Percentiles rank a stretch among this genome's conserved stretches.
Conservation (phyloP, 2,329 filamentous ascomycete genomes). For the Tothia fuscella region DNA sequence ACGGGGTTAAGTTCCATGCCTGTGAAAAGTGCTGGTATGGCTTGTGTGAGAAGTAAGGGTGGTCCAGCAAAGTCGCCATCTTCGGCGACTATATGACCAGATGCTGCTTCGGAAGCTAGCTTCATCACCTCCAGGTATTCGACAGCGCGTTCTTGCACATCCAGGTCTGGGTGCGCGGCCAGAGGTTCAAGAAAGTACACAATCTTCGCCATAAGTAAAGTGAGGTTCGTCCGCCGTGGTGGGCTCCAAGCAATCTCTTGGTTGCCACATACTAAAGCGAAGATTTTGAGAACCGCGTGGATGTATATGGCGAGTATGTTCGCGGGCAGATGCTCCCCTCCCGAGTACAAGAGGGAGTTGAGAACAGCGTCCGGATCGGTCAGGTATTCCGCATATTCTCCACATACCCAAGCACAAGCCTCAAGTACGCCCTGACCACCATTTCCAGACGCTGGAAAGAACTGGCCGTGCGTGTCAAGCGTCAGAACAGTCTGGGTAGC, state of each 20-base stretch:
- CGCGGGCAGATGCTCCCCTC: conserved; percentile 44
- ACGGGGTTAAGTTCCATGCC: conserved; percentile 90
- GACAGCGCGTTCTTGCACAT: conserved; percentile 89
- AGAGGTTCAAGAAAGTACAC: conserved; percentile 72
- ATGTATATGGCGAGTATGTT: conserved; percentile 66
- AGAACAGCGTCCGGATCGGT: conserved; percentile 59
- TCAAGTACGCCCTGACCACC: conserved; percentile 54
- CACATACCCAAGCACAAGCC: conserved; percentile 72
- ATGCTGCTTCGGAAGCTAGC: conserved; percentile 69
- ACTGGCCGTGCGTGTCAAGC: conserved; percentile 45
- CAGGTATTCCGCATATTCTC: conserved; percentile 72
- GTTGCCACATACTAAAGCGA: conserved; percentile 57
- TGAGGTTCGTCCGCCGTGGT: conserved; percentile 60
- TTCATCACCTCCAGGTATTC: conserved; percentile 86
- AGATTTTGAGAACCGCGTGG: conserved; percentile 77
- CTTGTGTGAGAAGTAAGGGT: conserved; percentile 77
- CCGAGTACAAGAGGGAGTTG: conserved; percentile 59
- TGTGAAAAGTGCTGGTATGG: conserved; percentile 75
- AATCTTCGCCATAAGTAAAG: conserved; percentile 68
- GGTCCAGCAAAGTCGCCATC: conserved; percentile 61
- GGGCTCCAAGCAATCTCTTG: conserved; percentile 56
- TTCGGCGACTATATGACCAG: conserved; percentile 49
- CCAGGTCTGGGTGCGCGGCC: conserved; percentile 69
- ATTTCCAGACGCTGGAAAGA: conserved; percentile 40
- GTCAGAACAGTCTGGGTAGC: conserved; percentile 69